phyloP scores from a whole-genome alignment of 805 yeast genomes.

The Priceomyces medius region DNA sequence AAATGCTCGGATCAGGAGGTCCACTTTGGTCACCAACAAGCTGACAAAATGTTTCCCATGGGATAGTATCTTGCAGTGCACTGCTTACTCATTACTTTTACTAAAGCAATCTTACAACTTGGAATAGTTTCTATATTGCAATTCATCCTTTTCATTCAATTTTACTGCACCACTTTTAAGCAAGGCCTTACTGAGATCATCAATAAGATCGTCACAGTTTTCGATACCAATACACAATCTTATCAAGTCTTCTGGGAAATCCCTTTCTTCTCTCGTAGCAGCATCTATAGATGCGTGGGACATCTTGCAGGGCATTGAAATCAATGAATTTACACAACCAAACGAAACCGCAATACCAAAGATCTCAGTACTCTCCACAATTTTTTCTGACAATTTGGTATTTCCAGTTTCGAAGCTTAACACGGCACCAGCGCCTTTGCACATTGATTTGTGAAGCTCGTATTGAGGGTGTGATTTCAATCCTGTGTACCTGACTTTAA shows the following conservation, averaged over 20 bases:
- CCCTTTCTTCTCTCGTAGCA: slow-evolving; percentile 80
- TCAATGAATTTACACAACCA: slow-evolving; percentile 90
- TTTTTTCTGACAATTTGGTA: slow-evolving; percentile 59
- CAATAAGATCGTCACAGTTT: slow-evolving; percentile 72
- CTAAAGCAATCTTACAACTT: slow-evolving; percentile 17
- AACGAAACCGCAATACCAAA: slow-evolving; percentile 91
- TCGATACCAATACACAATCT: slow-evolving; percentile 93
- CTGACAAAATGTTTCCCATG: no score
- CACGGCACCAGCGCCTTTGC: slow-evolving; percentile 88
- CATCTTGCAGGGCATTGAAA: slow-evolving; percentile 94
- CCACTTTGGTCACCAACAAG: no score
- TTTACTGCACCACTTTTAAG: slow-evolving; percentile 59
- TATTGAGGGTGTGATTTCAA: slow-evolving; percentile 77
- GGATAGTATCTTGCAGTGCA: no score
- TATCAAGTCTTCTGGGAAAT: slow-evolving; percentile 87
- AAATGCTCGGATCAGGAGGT: no score
- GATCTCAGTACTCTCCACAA: slow-evolving; percentile 72
- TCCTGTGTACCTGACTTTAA: slow-evolving; percentile 85
- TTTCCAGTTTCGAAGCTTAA: slow-evolving; percentile 85
- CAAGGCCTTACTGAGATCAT: slow-evolving; percentile 74
- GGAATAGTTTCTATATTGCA: slow-evolving; percentile 33
- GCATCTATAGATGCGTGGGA: slow-evolving; percentile 96
- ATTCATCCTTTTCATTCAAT: slow-evolving; percentile 39
- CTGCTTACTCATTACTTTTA: no score
- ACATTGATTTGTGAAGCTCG: slow-evolving; percentile 71